Percentiles rank a stretch among this genome's conserved stretches.
Conservation (phyloP, 1,284 basidiomycete genomes). For the Moniliella sp. region DNA sequence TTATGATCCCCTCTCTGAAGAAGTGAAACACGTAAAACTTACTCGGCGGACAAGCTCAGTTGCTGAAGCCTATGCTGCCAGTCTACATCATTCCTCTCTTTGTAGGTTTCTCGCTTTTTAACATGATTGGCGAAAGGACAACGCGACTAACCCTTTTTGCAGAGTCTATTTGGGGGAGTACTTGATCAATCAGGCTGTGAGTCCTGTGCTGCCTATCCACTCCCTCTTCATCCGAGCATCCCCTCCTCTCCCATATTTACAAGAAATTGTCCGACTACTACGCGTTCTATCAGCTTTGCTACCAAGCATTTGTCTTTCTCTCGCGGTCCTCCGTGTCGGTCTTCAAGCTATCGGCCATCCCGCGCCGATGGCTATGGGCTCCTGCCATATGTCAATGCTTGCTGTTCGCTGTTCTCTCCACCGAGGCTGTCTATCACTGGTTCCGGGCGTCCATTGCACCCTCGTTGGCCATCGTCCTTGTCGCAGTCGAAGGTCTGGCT, state of each 20-base stretch:
- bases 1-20: too few relatives aligned
- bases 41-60: slow-evolving; percentile 19
- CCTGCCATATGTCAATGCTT: slow-evolving; percentile 51
- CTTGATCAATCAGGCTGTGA: slow-evolving; percentile 32
- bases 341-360: slow-evolving; percentile 62
- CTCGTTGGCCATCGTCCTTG: slow-evolving; percentile 23
- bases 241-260: slow-evolving; percentile 54
- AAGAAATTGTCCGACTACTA: slow-evolving; percentile 77
- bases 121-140: too few relatives aligned
- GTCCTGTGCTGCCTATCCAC: too few relatives aligned
- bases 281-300: slow-evolving; percentile 50
- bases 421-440: slow-evolving; percentile 40
- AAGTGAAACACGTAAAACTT: slow-evolving; percentile 4
- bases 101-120: too few relatives aligned
- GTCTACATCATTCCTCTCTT: slow-evolving; percentile 27
- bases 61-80: slow-evolving; percentile 22
- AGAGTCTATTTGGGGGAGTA: slow-evolving; percentile 32
- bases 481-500: slow-evolving; percentile 21
- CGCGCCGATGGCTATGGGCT: slow-evolving; percentile 47
- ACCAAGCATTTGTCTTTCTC: slow-evolving; percentile 81
- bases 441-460: slow-evolving; percentile 21
- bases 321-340: slow-evolving; percentile 71
- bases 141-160: too few relatives aligned
- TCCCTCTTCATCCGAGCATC: too few relatives aligned
- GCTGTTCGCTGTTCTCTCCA: slow-evolving; percentile 44